Conservation (phyloP, 1,284 basidiomycete species). For the Naganishia albida region DNA sequence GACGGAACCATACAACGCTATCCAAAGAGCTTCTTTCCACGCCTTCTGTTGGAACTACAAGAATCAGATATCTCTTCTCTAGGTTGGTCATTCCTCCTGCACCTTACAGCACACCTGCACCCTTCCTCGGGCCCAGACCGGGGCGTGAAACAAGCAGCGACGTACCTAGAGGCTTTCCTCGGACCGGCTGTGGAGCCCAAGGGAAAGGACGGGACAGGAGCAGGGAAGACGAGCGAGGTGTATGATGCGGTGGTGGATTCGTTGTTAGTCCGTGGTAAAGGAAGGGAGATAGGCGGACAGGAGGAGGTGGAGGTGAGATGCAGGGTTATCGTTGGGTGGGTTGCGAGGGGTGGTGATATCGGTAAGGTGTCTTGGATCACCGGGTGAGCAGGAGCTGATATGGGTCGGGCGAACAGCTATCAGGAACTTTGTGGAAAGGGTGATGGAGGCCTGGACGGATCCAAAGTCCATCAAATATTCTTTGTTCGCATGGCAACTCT, state of each 20-base stretch:
- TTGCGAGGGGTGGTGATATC: slow-evolving; percentile 34
- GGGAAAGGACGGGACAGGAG: not conserved
- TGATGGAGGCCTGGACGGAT: slow-evolving; percentile 51
- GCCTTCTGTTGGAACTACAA: slow-evolving; percentile 65
- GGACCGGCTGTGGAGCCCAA: not conserved
- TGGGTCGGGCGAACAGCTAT: slow-evolving; percentile 52
- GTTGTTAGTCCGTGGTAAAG: slow-evolving; percentile 15
- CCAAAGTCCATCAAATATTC: slow-evolving; percentile 52
- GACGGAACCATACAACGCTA: slow-evolving; percentile 55
- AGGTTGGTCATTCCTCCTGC: slow-evolving; percentile 57
- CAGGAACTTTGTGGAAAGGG: slow-evolving; percentile 42
- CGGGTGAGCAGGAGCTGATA: not conserved
- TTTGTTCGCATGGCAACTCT: slow-evolving; percentile 45
- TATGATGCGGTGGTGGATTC: slow-evolving; percentile 13
- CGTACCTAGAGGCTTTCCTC: slow-evolving; percentile 8
- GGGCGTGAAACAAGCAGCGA: slow-evolving; percentile 1
- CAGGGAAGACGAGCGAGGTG: not conserved
- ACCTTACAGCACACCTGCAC: slow-evolving; percentile 26
- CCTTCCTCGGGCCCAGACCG: not conserved
- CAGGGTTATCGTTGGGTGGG: slow-evolving; percentile 45
- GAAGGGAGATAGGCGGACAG: slow-evolving; percentile 6
- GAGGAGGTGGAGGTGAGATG: slow-evolving; percentile 31
- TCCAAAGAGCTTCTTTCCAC: slow-evolving; percentile 59
- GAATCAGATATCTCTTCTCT: slow-evolving; percentile 49
- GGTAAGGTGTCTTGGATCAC: slow-evolving; percentile 33